Percentiles rank a stretch among this genome's conserved stretches.
These are phyloP conservation scores for Diplodia sapinea DNA, from an alignment of 2,329 filamentous ascomycete species.

Conservation along the genomic window DNA sequence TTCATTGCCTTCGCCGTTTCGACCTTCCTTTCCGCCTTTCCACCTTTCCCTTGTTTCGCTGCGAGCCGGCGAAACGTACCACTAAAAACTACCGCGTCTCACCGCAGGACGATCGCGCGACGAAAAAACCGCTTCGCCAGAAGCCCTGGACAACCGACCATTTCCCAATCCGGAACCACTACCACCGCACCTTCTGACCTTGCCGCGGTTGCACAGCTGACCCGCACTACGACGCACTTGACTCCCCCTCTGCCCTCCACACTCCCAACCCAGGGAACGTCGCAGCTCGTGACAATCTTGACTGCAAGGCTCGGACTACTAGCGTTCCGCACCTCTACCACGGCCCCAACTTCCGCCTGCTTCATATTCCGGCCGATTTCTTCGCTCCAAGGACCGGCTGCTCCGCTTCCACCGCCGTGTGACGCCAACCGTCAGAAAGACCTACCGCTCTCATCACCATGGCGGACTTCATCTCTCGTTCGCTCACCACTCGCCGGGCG, in stretches of 20 bases:
- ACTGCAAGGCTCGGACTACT: background rate
- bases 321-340: constrained; percentile 14
- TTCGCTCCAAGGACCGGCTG: background rate
- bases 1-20: constrained; percentile 41
- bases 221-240: constrained; percentile 20
- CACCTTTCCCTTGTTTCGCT: constrained; percentile 36
- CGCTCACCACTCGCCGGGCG: constrained; percentile 69
- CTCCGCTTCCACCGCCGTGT: constrained; percentile 14
- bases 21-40: constrained; percentile 30
- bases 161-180: constrained; percentile 14
- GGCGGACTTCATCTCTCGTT: constrained; percentile 63
- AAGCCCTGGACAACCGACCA: constrained; percentile 7
- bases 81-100: constrained; percentile 19
- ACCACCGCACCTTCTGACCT: constrained; percentile 16
- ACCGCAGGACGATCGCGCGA: constrained; percentile 29
- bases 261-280: constrained; percentile 10
- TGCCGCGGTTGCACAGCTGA: constrained; percentile 25
- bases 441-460: constrained; percentile 18
- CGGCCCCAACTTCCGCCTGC: constrained; percentile 6
- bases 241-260: constrained; percentile 17
- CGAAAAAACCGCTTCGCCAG: constrained; percentile 7
- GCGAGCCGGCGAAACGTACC: constrained; percentile 40
- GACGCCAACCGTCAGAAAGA: constrained; percentile 22
- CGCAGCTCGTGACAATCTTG: constrained; percentile 22
- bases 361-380: constrained; percentile 8